Evolutionary conservation across 805 yeast species (phyloP).

Genomic region (Ogataea saltuana): DNA sequence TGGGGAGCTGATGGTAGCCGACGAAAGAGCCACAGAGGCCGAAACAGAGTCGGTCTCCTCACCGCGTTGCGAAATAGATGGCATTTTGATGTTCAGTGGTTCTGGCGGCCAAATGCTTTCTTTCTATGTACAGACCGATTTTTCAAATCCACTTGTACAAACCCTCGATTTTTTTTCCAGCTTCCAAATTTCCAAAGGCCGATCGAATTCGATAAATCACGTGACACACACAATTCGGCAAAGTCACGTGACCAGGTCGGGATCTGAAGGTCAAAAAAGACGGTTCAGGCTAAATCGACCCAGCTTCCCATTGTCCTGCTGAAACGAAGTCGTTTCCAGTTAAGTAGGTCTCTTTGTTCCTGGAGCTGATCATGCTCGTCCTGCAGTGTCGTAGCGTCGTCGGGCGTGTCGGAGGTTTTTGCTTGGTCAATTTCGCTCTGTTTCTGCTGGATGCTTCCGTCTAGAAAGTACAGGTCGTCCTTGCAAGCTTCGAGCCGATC

Average conservation of each 20-base stretch:
- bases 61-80: constrained; percentile 29
- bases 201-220: constrained; percentile 17
- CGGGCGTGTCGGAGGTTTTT: neutral
- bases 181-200: constrained; percentile 12
- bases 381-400: constrained; percentile 3
- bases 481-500: constrained; percentile 27
- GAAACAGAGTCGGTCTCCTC: constrained; percentile 26
- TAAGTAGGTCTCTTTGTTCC: constrained; percentile 20
- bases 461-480: constrained; percentile 32
- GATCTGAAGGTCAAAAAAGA: neutral
- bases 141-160: neutral
- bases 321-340: constrained; percentile 31
- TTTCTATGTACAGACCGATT: neutral
- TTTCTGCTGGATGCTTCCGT: constrained; percentile 24
- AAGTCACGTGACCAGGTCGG: neutral
- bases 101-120: too few species aligned
- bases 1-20: constrained; percentile 49
- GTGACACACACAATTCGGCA: constrained; percentile 9
- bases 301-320: constrained; percentile 21
- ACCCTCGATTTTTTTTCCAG: neutral
- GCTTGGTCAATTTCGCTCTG: constrained; percentile 1
- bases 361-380: too few species aligned
- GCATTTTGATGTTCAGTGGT: too few species aligned
- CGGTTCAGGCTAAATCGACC: neutral
- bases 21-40: constrained; percentile 34